Evolutionary conservation across 345 rosid genomes (phyloP).

Genomic region (Murraya paniculata): DNA sequence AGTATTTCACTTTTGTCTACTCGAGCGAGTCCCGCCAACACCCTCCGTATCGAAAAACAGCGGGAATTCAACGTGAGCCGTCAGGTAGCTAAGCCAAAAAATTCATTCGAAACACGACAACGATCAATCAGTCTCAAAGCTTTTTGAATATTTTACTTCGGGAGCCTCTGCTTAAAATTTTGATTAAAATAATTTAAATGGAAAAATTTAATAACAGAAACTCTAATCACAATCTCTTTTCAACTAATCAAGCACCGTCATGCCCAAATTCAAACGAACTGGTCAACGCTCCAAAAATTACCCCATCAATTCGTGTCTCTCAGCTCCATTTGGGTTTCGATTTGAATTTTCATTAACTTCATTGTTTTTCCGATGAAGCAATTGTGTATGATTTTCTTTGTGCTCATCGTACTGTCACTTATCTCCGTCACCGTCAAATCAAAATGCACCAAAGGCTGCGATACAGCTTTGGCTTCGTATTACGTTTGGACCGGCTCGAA

Average conservation of each 20-base stretch:
- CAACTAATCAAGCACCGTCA: background rate
- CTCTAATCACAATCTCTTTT: background rate
- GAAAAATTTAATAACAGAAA: background rate
- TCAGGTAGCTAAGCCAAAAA: too few species aligned
- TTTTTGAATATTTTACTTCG: too few species aligned
- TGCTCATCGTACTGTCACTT: slow-evolving; percentile 10
- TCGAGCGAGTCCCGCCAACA: background rate
- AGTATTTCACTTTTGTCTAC: background rate
- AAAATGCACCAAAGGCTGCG: slow-evolving; percentile 42
- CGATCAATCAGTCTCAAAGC: too few species aligned
- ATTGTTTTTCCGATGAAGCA: slow-evolving; percentile 19
- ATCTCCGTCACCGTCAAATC: slow-evolving; percentile 33
- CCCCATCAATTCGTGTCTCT: background rate
- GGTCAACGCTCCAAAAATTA: slow-evolving; percentile 14
- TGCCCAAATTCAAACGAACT: background rate
- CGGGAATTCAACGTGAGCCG: background rate
- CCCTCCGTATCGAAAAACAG: background rate
- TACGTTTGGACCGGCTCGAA: slow-evolving; percentile 36
- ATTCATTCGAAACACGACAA: background rate
- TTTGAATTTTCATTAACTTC: background rate
- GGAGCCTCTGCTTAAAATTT: too few species aligned
- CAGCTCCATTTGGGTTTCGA: background rate
- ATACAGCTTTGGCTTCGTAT: slow-evolving; percentile 60
- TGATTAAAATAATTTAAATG: too few species aligned
- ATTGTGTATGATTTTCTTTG: slow-evolving; percentile 1